These are phyloP conservation scores for Cercophora sp. DNA, from an alignment of 495 filamentous ascomycete genomes.

Conservation along the genomic window DNA sequence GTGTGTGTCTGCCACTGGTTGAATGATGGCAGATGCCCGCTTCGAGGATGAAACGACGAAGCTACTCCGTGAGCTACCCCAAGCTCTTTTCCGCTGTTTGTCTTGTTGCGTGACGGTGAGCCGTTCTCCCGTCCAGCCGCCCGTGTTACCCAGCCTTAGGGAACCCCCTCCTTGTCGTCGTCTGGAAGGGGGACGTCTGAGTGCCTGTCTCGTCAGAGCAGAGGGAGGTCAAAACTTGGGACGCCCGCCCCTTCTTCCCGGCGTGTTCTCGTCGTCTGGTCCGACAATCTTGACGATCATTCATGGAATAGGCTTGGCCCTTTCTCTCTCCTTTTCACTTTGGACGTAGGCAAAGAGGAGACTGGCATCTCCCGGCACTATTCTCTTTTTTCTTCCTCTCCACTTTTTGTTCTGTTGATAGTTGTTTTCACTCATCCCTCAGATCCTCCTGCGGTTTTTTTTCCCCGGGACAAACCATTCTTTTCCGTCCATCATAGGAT, in stretches of 20 bases:
- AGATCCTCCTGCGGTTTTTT: too few relatives aligned
- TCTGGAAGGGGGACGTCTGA: too few relatives aligned
- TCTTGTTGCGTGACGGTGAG: too few relatives aligned
- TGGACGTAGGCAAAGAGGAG: not conserved
- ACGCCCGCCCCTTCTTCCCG: not conserved
- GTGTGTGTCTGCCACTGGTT: too few relatives aligned
- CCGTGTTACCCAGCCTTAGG: too few relatives aligned
- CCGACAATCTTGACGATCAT: slow-evolving; percentile 18
- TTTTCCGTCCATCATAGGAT: slow-evolving; percentile 7
- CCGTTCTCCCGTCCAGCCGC: too few relatives aligned
- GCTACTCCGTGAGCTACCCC: too few relatives aligned
- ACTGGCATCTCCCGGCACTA: not conserved
- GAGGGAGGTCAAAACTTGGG: slow-evolving; percentile 2
- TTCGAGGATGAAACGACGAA: too few relatives aligned
- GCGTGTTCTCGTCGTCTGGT: not conserved
- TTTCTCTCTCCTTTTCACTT: not conserved
- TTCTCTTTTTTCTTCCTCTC: not conserved
- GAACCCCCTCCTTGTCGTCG: too few relatives aligned
- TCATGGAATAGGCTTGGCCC: slow-evolving; percentile 8
- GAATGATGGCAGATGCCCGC: too few relatives aligned
- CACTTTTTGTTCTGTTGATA: slow-evolving; percentile 1
- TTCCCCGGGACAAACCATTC: slow-evolving; percentile 6
- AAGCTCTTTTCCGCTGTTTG: too few relatives aligned
- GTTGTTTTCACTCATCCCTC: not conserved
- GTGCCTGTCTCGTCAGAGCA: too few relatives aligned